A percentile compares a stretch with the other conserved stretches of the same genome.
phyloP scores from a whole-genome alignment of 1,284 basidiomycete species.

The Ustilago cynodontis region DNA sequence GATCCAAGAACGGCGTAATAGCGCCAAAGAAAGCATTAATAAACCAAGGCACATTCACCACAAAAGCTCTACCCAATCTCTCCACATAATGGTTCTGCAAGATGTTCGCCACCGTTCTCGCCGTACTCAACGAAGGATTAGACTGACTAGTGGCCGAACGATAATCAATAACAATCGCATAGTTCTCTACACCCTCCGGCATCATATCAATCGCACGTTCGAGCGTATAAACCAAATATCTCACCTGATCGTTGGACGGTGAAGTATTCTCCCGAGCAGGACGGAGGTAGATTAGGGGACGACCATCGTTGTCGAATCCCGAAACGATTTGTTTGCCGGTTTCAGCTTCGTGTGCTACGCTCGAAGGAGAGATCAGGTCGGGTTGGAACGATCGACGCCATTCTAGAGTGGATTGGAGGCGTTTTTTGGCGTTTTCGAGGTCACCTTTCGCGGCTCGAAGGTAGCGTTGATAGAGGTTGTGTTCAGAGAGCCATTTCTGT shows the following conservation, averaged over 20 bases:
- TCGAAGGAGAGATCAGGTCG: slow-evolving; percentile 63
- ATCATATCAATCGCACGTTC: slow-evolving; percentile 66
- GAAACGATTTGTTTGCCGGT: slow-evolving; percentile 65
- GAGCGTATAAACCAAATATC: slow-evolving; percentile 65
- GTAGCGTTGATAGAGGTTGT: slow-evolving; percentile 56
- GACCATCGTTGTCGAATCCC: slow-evolving; percentile 64
- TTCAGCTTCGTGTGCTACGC: slow-evolving; percentile 58
- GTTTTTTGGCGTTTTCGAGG: slow-evolving; percentile 60
- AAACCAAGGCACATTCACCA: slow-evolving; percentile 80
- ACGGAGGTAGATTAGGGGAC: slow-evolving; percentile 65
- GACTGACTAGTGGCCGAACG: slow-evolving; percentile 48
- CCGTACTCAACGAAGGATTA: slow-evolving; percentile 57
- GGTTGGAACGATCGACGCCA: slow-evolving; percentile 66
- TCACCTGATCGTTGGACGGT: slow-evolving; percentile 58
- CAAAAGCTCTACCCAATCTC: slow-evolving; percentile 85
- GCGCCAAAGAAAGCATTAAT: slow-evolving; percentile 77
- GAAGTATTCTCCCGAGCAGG: slow-evolving; percentile 67
- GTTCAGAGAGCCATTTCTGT: slow-evolving; percentile 53
- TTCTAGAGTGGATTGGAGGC: slow-evolving; percentile 60
- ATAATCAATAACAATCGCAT: slow-evolving; percentile 65
- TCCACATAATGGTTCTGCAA: slow-evolving; percentile 92
- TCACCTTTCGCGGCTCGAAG: slow-evolving; percentile 64
- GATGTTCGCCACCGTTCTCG: slow-evolving; percentile 73
- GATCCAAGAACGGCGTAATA: slow-evolving; percentile 88
- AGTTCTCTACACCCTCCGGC: slow-evolving; percentile 57